Conservation (phyloP, 2,329 filamentous ascomycete species). For the Aspergillus puulaauensis region DNA sequence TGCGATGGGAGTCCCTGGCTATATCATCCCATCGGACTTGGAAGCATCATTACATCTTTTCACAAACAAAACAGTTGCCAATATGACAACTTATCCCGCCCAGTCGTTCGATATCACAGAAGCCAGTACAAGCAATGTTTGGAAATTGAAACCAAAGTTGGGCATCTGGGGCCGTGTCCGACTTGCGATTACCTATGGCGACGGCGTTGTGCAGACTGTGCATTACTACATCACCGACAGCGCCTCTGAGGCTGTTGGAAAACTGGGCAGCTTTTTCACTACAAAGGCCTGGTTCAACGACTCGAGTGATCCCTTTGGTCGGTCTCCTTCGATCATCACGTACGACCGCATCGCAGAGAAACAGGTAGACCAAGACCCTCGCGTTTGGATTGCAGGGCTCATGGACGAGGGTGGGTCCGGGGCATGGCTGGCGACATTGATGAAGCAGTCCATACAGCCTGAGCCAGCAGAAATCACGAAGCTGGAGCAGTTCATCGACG, state of each 20-base stretch:
- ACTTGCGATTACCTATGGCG: conserved; percentile 49
- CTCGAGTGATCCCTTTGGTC: conserved; percentile 53
- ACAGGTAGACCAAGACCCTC: conserved; percentile 45
- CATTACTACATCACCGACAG: conserved; percentile 58
- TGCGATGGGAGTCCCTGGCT: not conserved
- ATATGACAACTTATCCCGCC: not conserved
- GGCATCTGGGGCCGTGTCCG: conserved; percentile 52
- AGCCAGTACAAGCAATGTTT: not conserved
- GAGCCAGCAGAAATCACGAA: conserved; percentile 50
- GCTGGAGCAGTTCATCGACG: conserved; percentile 55
- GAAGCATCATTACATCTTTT: not conserved
- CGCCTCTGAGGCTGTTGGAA: conserved; percentile 43
- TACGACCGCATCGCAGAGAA: conserved; percentile 47
- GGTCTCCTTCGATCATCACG: conserved; percentile 56
- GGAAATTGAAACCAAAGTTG: conserved; percentile 37
- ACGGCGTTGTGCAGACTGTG: conserved; percentile 52
- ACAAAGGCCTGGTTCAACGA: conserved; percentile 55
- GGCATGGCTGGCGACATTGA: conserved; percentile 54
- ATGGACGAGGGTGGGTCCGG: conserved; percentile 61
- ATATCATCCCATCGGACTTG: not conserved
- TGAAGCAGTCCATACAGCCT: conserved; percentile 57
- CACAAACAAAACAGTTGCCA: not conserved
- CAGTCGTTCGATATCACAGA: not conserved
- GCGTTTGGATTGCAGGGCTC: conserved; percentile 60
- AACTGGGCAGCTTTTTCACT: conserved; percentile 56